A percentile compares a stretch with the other conserved stretches of the same genome.
These are phyloP conservation scores for Kodamaea sp. DNA, from an alignment of 1,139 yeast genomes.

Conservation along the genomic window DNA sequence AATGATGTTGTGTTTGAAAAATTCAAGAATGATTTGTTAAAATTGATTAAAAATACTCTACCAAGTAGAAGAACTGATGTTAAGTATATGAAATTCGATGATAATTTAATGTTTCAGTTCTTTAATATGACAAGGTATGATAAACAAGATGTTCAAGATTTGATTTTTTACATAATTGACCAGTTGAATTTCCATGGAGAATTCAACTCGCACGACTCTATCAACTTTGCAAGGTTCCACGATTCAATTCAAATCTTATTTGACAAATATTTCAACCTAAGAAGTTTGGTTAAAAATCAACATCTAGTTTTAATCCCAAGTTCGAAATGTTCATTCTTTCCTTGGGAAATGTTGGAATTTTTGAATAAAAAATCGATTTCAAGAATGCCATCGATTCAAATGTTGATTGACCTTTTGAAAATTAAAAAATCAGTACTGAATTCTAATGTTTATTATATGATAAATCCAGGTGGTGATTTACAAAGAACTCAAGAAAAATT, in stretches of 20 bases:
- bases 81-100: conserved; percentile 40
- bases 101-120: conserved; percentile 50
- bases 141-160: conserved; percentile 51
- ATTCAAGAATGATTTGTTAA: conserved; percentile 39
- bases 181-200: conserved; percentile 61
- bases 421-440: conserved; percentile 8
- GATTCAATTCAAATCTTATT: conserved; percentile 24
- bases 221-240: conserved; percentile 53
- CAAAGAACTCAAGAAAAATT: conserved; percentile 63
- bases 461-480: conserved; percentile 84
- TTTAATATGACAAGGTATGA: conserved; percentile 39
- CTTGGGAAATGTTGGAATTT: conserved; percentile 82
- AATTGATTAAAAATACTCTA: conserved; percentile 28
- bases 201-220: conserved; percentile 58
- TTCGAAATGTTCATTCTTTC: conserved; percentile 59
- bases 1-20: conserved; percentile 23
- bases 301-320: conserved; percentile 74
- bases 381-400: conserved; percentile 65
- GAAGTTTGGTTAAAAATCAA: conserved; percentile 15
- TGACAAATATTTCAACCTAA: conserved; percentile 36
- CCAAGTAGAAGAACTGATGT: conserved; percentile 29
- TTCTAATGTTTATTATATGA: conserved; percentile 48
- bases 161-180: conserved; percentile 61
- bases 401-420: conserved; percentile 43
- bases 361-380: conserved; percentile 57